Evolutionary conservation across 345 rosid genomes (phyloP).

Genomic region (Gossypium thurberi): DNA sequence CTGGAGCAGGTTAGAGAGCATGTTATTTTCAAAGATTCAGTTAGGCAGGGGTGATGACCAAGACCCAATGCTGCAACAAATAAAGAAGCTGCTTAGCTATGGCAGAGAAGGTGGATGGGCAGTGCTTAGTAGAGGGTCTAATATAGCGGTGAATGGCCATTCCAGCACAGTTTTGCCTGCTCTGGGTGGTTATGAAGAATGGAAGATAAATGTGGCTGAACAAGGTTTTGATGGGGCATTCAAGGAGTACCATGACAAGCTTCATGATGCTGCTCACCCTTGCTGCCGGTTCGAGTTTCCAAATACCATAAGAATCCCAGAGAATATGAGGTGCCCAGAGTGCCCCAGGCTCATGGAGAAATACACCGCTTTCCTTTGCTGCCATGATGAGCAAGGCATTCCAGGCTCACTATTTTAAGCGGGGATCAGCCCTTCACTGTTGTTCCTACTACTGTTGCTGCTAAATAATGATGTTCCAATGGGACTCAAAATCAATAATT

Average conservation of each 20-base stretch:
- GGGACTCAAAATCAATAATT: not conserved
- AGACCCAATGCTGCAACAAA: slow-evolving; percentile 47
- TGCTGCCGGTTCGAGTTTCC: slow-evolving; percentile 79
- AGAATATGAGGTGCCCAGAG: slow-evolving; percentile 67
- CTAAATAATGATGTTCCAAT: slow-evolving; percentile 4
- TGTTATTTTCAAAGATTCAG: slow-evolving; percentile 88
- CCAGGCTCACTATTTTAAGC: slow-evolving; percentile 11
- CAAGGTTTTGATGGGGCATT: slow-evolving; percentile 58
- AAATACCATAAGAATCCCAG: slow-evolving; percentile 52
- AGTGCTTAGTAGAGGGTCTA: slow-evolving; percentile 56
- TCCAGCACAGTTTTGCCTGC: slow-evolving; percentile 46
- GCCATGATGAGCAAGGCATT: slow-evolving; percentile 48
- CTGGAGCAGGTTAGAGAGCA: slow-evolving; percentile 83
- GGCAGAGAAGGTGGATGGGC: slow-evolving; percentile 89
- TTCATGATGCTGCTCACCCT: slow-evolving; percentile 38
- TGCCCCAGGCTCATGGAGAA: slow-evolving; percentile 69
- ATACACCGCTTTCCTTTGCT: slow-evolving; percentile 58
- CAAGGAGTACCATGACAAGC: slow-evolving; percentile 49
- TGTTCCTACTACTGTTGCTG: not conserved
- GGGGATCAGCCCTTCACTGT: not conserved
- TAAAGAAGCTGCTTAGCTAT: slow-evolving; percentile 77
- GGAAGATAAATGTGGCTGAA: slow-evolving; percentile 48
- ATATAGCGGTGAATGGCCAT: slow-evolving; percentile 47
- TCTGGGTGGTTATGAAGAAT: slow-evolving; percentile 46
- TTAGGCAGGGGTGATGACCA: slow-evolving; percentile 56